Percentiles rank a stretch among this genome's conserved stretches.
Evolutionary conservation across 805 yeast species (phyloP).

Genomic region (Wickerhamiella spandovensis): DNA sequence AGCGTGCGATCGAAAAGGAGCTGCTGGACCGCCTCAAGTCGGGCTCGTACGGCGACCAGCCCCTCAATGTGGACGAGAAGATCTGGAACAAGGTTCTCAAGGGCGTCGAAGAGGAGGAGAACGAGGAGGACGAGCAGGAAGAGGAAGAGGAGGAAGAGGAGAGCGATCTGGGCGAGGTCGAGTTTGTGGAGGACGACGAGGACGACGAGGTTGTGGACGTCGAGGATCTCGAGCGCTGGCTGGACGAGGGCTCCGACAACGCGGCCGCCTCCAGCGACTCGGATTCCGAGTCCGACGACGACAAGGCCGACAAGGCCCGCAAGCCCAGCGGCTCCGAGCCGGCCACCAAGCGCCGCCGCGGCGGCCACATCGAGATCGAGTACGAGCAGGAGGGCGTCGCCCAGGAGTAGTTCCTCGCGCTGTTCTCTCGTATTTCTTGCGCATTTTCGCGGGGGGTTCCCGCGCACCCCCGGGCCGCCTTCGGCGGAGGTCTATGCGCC

Average conservation of each 20-base stretch:
- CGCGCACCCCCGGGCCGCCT: no score
- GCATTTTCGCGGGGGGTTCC: no score
- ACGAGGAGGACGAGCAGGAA: conserved; percentile 40
- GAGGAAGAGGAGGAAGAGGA: conserved; percentile 37
- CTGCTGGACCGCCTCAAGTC: conserved; percentile 85
- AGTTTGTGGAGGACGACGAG: conserved; percentile 79
- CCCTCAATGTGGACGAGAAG: conserved; percentile 89
- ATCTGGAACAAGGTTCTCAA: conserved; percentile 87
- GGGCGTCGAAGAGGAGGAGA: conserved; percentile 56
- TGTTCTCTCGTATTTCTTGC: no score
- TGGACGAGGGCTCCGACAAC: conserved; percentile 31
- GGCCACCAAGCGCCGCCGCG: conserved; percentile 28
- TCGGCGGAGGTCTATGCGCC: no score
- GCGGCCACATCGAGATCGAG: conserved; percentile 62
- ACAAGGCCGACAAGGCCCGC: conserved; percentile 24
- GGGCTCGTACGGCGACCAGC: conserved; percentile 98
- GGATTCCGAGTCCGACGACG: conserved; percentile 22
- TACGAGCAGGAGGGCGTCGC: conserved; percentile 50
- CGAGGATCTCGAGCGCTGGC: conserved; percentile 85
- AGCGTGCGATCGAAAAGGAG: conserved; percentile 92
- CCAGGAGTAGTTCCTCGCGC: background rate
- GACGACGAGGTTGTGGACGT: conserved; percentile 38
- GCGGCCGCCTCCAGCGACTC: conserved; percentile 10
- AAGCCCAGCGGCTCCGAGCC: conserved; percentile 27
- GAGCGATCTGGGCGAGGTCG: conserved; percentile 62